Evolutionary conservation across 352 stramenopile species (phyloP), one percentile per base, ranked within the genome.

Genomic region (Pythium apleroticum): DNA sequence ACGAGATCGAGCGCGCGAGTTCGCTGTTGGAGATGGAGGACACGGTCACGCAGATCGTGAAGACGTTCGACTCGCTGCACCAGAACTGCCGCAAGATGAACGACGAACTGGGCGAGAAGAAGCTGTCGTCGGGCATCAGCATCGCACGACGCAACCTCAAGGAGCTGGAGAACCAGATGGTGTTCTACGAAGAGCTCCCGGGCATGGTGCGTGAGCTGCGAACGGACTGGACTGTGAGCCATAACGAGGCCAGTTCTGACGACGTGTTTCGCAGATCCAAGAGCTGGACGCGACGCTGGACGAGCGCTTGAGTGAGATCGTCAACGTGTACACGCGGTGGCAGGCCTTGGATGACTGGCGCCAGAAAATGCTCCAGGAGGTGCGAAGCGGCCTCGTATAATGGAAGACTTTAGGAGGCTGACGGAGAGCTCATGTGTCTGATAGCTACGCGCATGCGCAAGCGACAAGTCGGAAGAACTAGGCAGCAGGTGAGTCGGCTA

Each of bases 1-100:
- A 92, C 54, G 87, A 95, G 56, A 92, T 95, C 63, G 85, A 95
- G 76, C 81, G 84, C 37, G 86, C 86, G 35, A 93, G 74, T 22
- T 57, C 69, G 30, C 68, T 95, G 52, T 76, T 95, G 17, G 83
- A 89, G 52, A 77, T 90, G 33, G 76, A 90, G 62, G 72, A 77
- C n/a, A 77, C 82, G 0, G 77, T 93, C 25, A 66, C 61, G 24
- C 66, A 89, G 12, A 89, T 94, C 71, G 78, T 87, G 14, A 70
- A 60, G 15, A 92, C 78, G 41, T 67, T 95, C 31, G 67, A 81
- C 1, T 68, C 67, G 15, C 75, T 95, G 49, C 69, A 80, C 0
- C 69, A 77, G 48, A 84, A 75, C 54, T 95, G 87, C 62, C 76
- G 78, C 53, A 76, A 78, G 33, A 94, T 95, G 87, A 91, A 92